These are phyloP conservation scores for Xylaria sp. DNA, from an alignment of 2,329 filamentous ascomycete genomes.

Conservation along the genomic window DNA sequence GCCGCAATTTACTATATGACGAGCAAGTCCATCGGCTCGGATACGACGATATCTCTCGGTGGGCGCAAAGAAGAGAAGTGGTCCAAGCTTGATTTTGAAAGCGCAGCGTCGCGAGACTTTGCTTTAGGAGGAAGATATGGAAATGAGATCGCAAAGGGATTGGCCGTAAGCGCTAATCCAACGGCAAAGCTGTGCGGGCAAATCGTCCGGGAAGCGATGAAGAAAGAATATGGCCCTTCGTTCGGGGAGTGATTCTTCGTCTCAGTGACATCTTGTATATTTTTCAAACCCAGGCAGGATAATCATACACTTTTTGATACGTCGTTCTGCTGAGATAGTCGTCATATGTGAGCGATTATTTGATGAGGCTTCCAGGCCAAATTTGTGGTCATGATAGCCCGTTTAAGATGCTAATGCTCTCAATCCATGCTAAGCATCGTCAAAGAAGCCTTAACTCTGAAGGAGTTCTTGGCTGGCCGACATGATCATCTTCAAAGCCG, in stretches of 20 bases:
- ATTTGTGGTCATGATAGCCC: neutral
- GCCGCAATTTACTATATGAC: conserved; percentile 59
- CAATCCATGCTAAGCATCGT: neutral
- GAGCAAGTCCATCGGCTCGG: conserved; percentile 43
- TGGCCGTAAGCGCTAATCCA: conserved; percentile 62
- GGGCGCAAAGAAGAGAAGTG: conserved; percentile 44
- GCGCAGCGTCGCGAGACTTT: conserved; percentile 58
- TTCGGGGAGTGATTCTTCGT: conserved; percentile 35
- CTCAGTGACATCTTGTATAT: neutral
- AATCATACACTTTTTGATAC: neutral
- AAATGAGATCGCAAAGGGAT: conserved; percentile 58
- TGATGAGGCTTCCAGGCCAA: neutral
- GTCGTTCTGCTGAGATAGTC: neutral
- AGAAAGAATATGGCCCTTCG: conserved; percentile 57
- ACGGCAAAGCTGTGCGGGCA: conserved; percentile 65
- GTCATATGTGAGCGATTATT: neutral
- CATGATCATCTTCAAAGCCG: neutral
- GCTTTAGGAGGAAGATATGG: conserved; percentile 60
- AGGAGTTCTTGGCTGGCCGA: neutral
- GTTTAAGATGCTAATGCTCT: neutral
- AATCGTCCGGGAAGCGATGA: conserved; percentile 65
- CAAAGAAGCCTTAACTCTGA: neutral
- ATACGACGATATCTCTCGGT: conserved; percentile 35
- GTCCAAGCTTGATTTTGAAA: conserved; percentile 54
- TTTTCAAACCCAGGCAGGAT: neutral